phyloP scores from a whole-genome alignment of 306 rosid species.

The Glycyrrhiza uralensis region DNA sequence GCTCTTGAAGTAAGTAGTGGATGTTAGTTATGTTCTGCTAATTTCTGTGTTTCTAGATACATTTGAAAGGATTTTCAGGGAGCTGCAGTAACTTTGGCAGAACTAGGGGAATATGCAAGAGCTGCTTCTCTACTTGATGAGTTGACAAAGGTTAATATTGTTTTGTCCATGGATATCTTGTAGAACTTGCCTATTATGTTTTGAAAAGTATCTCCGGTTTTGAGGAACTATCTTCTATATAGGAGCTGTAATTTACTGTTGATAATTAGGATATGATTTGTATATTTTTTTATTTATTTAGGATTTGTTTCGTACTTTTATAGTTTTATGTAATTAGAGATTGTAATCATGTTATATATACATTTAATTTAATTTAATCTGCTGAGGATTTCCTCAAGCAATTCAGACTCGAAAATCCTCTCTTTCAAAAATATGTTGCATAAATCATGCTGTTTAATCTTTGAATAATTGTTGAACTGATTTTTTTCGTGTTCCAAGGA shows the following conservation, averaged over 20 bases:
- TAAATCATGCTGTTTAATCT: slow-evolving; percentile 10
- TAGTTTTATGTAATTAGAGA: not conserved
- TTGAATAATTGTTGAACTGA: not conserved
- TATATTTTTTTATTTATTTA: not conserved
- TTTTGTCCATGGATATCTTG: slow-evolving; percentile 3
- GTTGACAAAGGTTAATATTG: slow-evolving; percentile 61
- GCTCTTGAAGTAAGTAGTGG: slow-evolving; percentile 81
- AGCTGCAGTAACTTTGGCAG: slow-evolving; percentile 84
- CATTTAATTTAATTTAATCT: not conserved
- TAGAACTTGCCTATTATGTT: not conserved
- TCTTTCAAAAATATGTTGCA: slow-evolving; percentile 10
- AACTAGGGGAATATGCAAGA: slow-evolving; percentile 72
- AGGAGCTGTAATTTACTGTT: not conserved
- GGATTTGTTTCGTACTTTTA: not conserved
- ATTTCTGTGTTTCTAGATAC: slow-evolving; percentile 28
- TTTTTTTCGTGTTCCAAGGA: slow-evolving; percentile 42
- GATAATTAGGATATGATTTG: not conserved
- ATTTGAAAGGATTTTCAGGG: slow-evolving; percentile 59
- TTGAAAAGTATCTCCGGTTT: not conserved
- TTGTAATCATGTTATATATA: not conserved
- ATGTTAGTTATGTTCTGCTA: slow-evolving; percentile 30
- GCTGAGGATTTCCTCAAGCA: not conserved
- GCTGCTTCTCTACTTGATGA: slow-evolving; percentile 84
- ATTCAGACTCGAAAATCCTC: not conserved
- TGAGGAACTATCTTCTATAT: not conserved